Evolutionary conservation across 352 stramenopile genomes (phyloP).

Genomic region (Phytophthora pini): DNA sequence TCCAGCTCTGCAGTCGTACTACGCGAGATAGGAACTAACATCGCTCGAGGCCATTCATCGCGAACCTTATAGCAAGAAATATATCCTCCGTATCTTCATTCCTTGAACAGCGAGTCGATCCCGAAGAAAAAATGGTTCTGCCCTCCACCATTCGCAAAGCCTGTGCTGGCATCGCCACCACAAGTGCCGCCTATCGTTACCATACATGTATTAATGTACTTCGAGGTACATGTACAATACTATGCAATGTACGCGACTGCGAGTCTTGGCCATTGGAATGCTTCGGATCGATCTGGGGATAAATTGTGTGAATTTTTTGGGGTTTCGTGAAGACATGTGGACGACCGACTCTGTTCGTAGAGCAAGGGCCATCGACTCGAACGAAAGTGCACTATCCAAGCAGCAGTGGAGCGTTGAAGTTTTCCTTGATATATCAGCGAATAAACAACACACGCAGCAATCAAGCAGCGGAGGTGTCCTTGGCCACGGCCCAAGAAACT

Average conservation of each 20-base stretch:
- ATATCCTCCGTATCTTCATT: slow-evolving; percentile 18
- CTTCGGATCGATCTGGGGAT: neutral
- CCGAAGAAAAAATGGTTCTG: slow-evolving; percentile 15
- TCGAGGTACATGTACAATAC: too few species aligned
- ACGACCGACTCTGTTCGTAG: slow-evolving; percentile 3
- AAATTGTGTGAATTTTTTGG: slow-evolving; percentile 18
- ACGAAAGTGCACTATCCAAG: slow-evolving; percentile 17
- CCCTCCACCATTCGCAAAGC: slow-evolving; percentile 2
- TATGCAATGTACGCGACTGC: too few species aligned
- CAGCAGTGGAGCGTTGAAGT: neutral
- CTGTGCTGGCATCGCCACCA: neutral
- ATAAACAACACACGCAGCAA: too few species aligned
- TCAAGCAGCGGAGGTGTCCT: neutral
- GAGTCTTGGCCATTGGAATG: neutral
- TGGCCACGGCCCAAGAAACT: too few species aligned
- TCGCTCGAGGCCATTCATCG: slow-evolving; percentile 11
- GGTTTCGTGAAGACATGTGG: slow-evolving; percentile 16
- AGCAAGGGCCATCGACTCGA: neutral
- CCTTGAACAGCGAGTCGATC: slow-evolving; percentile 3
- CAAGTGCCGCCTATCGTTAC: neutral
- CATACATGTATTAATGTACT: too few species aligned
- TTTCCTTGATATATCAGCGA: slow-evolving; percentile 4
- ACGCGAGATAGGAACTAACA: slow-evolving; percentile 5
- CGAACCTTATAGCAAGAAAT: slow-evolving; percentile 17
- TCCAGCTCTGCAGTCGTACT: slow-evolving; percentile 1